A percentile compares a stretch with the other conserved stretches of the same genome.
These are phyloP conservation scores for Crassisporium funariophilum DNA, from an alignment of 768 basidiomycete genomes.

Conservation along the genomic window DNA sequence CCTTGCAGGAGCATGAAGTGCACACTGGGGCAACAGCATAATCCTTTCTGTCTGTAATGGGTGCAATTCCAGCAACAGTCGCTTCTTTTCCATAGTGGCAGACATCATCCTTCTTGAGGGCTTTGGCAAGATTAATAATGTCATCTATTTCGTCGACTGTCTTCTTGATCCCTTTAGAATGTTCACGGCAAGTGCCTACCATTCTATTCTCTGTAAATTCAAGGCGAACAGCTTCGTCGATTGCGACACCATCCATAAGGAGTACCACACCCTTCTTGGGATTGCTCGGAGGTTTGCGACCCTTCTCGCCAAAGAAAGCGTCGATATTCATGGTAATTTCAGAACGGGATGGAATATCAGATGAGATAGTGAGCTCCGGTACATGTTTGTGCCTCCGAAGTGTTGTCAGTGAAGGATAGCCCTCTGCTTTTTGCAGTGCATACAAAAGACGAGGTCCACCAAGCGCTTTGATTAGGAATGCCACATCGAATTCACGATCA, in stretches of 20 bases:
- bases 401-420: conserved; percentile 22
- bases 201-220: conserved; percentile 9
- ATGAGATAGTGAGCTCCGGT: conserved; percentile 15
- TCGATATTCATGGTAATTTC: conserved; percentile 19
- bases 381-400: conserved; percentile 9
- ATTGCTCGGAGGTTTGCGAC: conserved; percentile 9
- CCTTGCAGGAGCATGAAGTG: conserved; percentile 27
- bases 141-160: conserved; percentile 5
- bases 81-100: conserved; percentile 29
- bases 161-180: conserved; percentile 12
- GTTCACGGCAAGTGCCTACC: conserved; percentile 31
- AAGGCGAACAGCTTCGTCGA: conserved; percentile 23
- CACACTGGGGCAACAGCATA: conserved; percentile 24
- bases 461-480: conserved; percentile 27
- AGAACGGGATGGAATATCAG: conserved; percentile 7
- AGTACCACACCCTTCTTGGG: conserved; percentile 17
- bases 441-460: conserved; percentile 28
- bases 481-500: conserved; percentile 25
- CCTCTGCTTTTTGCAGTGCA: conserved; percentile 23
- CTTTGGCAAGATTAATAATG: conserved; percentile 11
- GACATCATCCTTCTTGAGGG: conserved; percentile 5
- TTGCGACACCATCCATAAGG: conserved; percentile 29
- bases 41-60: conserved; percentile 19
- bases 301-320: conserved; percentile 11
- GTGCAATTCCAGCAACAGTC: conserved; percentile 28